These are phyloP conservation scores for Takashimella koratensis DNA, from an alignment of 1,284 basidiomycete genomes.

Conservation along the genomic window DNA sequence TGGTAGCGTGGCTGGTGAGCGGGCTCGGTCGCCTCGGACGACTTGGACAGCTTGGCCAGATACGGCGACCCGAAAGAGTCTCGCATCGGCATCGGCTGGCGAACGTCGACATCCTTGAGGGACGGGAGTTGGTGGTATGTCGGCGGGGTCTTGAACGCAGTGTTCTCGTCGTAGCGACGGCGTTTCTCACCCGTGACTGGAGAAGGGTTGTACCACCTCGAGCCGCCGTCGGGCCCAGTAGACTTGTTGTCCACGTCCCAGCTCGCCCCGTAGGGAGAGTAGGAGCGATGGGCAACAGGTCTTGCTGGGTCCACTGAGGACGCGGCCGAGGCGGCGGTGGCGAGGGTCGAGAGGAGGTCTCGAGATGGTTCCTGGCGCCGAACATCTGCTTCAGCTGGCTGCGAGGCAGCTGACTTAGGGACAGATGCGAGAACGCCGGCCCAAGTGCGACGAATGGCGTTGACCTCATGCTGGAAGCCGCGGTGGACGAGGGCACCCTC, in stretches of 20 bases:
- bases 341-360: constrained; percentile 18
- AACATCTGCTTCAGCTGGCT: background rate
- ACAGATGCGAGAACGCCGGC: background rate
- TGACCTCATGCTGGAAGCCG: constrained; percentile 28
- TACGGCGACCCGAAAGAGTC: background rate
- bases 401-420: background rate
- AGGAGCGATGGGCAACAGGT: background rate
- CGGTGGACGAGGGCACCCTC: constrained; percentile 29
- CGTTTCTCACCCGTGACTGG: background rate
- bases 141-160: background rate
- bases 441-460: constrained; percentile 28
- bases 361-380: background rate
- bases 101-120: background rate
- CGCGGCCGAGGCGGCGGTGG: constrained; percentile 13
- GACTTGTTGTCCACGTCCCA: background rate
- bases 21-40: background rate
- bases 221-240: background rate
- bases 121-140: background rate
- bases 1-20: background rate
- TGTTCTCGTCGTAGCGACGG: background rate
- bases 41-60: background rate
- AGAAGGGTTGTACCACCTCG: background rate
- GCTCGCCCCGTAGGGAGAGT: background rate
- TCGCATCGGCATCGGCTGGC: background rate
- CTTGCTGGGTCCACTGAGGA: background rate